phyloP scores from a whole-genome alignment of 2,329 filamentous ascomycete species.

The Fusarium nodosum region DNA sequence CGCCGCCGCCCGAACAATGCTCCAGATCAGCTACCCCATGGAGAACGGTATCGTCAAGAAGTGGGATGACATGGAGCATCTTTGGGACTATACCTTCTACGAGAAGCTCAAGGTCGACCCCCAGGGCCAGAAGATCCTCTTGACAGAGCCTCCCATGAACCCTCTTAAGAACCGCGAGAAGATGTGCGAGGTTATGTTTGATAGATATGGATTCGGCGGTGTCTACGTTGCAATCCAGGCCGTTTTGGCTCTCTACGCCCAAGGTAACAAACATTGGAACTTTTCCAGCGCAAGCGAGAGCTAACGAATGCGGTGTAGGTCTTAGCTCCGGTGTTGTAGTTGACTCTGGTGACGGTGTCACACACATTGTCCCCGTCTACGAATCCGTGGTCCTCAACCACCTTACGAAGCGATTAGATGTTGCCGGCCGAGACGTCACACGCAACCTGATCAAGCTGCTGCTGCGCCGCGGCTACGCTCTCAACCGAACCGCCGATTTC shows the following conservation, averaged over 20 bases:
- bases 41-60: constrained; percentile 99
- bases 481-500: constrained; percentile 98
- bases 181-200: constrained; percentile 99
- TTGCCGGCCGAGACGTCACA: constrained; percentile 97
- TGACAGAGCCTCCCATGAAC: constrained; percentile 98
- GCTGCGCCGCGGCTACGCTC: constrained; percentile 91
- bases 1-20: constrained; percentile 93
- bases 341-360: constrained; percentile 97
- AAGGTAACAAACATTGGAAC: constrained; percentile 70
- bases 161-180: constrained; percentile 95
- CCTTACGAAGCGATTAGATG: constrained; percentile 91
- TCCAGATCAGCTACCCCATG: constrained; percentile 99
- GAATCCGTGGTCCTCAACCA: constrained; percentile 98
- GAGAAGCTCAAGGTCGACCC: constrained; percentile 97
- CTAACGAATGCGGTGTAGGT: constrained; percentile 62
- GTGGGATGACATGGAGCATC: constrained; percentile 99
- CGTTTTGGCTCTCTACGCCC: constrained; percentile 94
- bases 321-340: constrained; percentile 96
- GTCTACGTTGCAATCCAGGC: constrained; percentile 99
- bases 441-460: constrained; percentile 96
- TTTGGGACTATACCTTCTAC: constrained; percentile 99
- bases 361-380: constrained; percentile 98
- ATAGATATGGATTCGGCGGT: constrained; percentile 94
- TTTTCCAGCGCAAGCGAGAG: background rate
- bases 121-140: constrained; percentile 92